phyloP scores from a whole-genome alignment of 352 stramenopile genomes.

The Bremia lactucae region DNA sequence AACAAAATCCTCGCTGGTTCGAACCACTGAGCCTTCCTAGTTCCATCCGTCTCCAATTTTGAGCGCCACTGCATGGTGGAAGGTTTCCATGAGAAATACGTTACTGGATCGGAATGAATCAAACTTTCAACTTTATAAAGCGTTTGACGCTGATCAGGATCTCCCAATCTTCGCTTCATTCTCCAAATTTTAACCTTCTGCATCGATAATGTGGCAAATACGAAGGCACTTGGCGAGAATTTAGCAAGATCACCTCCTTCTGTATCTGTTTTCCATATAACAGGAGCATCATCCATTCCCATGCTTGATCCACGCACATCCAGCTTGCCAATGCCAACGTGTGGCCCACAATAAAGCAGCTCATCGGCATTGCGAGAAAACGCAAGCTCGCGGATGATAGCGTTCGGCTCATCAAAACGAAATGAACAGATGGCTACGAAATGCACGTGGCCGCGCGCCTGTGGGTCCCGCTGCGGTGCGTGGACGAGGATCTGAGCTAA shows the following conservation, averaged over 20 bases:
- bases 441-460: constrained; percentile 21
- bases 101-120: constrained; percentile 46
- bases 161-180: constrained; percentile 18
- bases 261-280: constrained; percentile 18
- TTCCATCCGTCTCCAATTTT: constrained; percentile 41
- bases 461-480: constrained; percentile 32
- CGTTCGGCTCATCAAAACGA: constrained; percentile 14
- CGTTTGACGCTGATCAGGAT: constrained; percentile 9
- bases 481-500: constrained; percentile 51
- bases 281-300: constrained; percentile 5
- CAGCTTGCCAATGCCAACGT: constrained; percentile 37
- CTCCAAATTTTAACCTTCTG: constrained; percentile 46
- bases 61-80: constrained; percentile 47
- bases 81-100: constrained; percentile 77
- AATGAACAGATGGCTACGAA: constrained; percentile 45
- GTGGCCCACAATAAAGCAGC: constrained; percentile 38
- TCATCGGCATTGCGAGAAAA: constrained; percentile 58
- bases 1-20: constrained; percentile 58
- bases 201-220: constrained; percentile 44
- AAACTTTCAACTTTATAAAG: constrained; percentile 30
- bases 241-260: constrained; percentile 42
- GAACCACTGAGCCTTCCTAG: constrained; percentile 56
- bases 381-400: constrained; percentile 32
- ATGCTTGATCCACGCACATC: constrained; percentile 19
- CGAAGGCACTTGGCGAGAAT: constrained; percentile 59